Evolutionary conservation across 1,139 yeast genomes (phyloP).

Genomic region (Yamadazyma atlantica): DNA sequence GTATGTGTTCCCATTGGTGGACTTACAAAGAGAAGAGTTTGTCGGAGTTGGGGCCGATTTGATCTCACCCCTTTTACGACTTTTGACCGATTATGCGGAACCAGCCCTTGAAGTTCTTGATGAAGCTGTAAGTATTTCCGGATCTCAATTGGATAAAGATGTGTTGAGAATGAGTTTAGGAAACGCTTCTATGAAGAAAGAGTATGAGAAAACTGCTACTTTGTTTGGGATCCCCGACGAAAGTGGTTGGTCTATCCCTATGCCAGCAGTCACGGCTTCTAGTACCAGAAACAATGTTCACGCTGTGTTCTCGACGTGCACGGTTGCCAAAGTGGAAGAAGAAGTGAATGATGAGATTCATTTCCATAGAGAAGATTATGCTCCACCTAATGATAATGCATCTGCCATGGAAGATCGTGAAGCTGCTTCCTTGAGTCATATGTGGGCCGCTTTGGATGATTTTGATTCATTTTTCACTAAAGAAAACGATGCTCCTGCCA

Average conservation of each 20-base stretch:
- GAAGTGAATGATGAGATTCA: conserved; percentile 27
- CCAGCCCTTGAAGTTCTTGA: conserved; percentile 88
- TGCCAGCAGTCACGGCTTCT: conserved; percentile 89
- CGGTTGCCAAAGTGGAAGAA: conserved; percentile 24
- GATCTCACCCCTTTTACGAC: conserved; percentile 81
- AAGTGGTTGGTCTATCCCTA: conserved; percentile 97
- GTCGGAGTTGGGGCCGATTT: conserved; percentile 93
- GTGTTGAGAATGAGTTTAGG: conserved; percentile 91
- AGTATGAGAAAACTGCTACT: conserved; percentile 83
- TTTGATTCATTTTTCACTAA: conserved; percentile 89
- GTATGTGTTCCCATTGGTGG: conserved; percentile 72
- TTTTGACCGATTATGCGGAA: conserved; percentile 85
- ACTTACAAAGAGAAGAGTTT: conserved; percentile 76
- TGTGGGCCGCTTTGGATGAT: conserved; percentile 96
- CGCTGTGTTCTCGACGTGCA: conserved; percentile 89
- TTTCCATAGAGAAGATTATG: conserved; percentile 68
- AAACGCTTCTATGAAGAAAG: conserved; percentile 71
- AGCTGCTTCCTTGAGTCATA: conserved; percentile 82
- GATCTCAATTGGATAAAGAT: conserved; percentile 87
- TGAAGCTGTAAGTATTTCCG: conserved; percentile 81
- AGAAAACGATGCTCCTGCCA: conserved; percentile 31
- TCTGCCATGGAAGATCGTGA: conserved; percentile 59
- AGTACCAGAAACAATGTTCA: conserved; percentile 90
- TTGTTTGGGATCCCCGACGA: conserved; percentile 95
- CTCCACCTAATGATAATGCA: conserved; percentile 34